phyloP scores from a whole-genome alignment of 495 filamentous ascomycete species.

The Podospora conica region DNA sequence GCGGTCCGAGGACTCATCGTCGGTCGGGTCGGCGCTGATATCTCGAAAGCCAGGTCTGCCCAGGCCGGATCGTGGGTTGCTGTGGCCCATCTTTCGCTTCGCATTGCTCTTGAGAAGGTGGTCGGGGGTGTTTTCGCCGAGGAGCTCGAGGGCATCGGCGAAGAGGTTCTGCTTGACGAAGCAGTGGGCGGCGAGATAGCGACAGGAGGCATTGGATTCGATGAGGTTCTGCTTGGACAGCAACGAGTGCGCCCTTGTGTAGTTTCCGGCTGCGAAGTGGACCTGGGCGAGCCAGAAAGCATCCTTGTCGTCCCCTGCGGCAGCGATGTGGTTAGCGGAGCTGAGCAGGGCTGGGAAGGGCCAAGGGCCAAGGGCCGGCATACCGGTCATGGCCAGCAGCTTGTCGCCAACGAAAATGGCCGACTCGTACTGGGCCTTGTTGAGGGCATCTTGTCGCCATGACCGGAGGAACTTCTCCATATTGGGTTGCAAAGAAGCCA shows the following conservation, averaged over 20 bases:
- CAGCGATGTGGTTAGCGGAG: constrained; percentile 18
- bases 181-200: constrained; percentile 89
- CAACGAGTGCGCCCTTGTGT: constrained; percentile 78
- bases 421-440: constrained; percentile 90
- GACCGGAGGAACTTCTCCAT: constrained; percentile 91
- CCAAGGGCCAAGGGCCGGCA: too few species aligned
- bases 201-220: constrained; percentile 72
- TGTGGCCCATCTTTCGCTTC: constrained; percentile 48
- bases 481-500: constrained; percentile 23
- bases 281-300: constrained; percentile 93
- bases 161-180: constrained; percentile 84
- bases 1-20: constrained; percentile 68
- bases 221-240: constrained; percentile 81
- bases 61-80: constrained; percentile 39
- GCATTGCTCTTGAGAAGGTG: constrained; percentile 61
- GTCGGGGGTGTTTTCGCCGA: constrained; percentile 87
- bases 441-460: constrained; percentile 88
- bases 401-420: constrained; percentile 98
- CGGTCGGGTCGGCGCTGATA: constrained; percentile 48
- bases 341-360: not conserved
- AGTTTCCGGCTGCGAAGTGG: constrained; percentile 90
- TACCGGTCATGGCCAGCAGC: constrained; percentile 87
- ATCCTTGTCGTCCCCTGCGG: constrained; percentile 75
- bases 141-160: constrained; percentile 77
- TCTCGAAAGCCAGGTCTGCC: constrained; percentile 45